Percentiles rank a stretch among this genome's conserved stretches.
phyloP scores from a whole-genome alignment of 345 rosid genomes.

The Salix arbutifolia region DNA sequence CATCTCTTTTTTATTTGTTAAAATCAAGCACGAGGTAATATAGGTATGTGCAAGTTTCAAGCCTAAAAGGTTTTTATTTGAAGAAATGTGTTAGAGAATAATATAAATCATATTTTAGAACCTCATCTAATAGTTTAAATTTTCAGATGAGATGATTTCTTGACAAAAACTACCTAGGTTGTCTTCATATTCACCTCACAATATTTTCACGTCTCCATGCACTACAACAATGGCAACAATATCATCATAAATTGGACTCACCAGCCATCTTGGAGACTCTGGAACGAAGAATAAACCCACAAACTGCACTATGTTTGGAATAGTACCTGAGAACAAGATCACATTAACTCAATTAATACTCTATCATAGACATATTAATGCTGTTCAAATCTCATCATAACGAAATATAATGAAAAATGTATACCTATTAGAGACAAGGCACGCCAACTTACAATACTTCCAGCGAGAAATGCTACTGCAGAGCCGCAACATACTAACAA shows the following conservation, averaged over 20 bases:
- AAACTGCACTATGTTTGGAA: conserved; percentile 33
- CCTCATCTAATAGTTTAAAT: too few species aligned
- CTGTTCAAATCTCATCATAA: neutral
- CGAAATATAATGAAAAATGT: neutral
- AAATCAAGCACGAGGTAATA: too few species aligned
- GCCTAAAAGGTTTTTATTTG: too few species aligned
- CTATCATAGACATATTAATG: neutral
- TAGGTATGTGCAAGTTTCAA: too few species aligned
- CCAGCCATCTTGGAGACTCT: conserved; percentile 61
- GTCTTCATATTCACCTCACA: neutral
- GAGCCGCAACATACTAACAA: conserved; percentile 27
- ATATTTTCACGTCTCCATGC: too few species aligned
- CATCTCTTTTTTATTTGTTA: too few species aligned
- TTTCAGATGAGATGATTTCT: too few species aligned
- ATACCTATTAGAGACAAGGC: conserved; percentile 29
- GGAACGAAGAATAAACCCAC: conserved; percentile 37
- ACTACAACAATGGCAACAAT: too few species aligned
- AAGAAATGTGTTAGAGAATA: too few species aligned
- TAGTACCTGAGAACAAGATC: conserved; percentile 20
- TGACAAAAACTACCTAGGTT: too few species aligned
- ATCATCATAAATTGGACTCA: conserved; percentile 16
- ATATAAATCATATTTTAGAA: too few species aligned
- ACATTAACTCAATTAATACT: neutral
- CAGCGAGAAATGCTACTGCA: conserved; percentile 20
- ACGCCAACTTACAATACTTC: conserved; percentile 36